Percentiles rank a stretch among this genome's conserved stretches.
Evolutionary conservation across 306 rosid genomes (phyloP).

Genomic region (Quercus dentata): DNA sequence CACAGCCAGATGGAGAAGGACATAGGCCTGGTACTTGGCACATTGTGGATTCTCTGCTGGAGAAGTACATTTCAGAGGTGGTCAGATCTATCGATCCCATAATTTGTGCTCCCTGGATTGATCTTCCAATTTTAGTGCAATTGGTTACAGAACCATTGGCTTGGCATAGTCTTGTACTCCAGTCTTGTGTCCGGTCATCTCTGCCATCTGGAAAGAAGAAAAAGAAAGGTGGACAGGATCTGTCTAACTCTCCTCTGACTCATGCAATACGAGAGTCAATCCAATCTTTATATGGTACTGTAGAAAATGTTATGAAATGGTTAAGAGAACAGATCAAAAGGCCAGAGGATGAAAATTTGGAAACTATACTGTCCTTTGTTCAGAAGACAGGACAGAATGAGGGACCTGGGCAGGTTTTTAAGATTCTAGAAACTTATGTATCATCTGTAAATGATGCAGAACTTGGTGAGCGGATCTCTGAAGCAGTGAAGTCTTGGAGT

Average conservation of each 20-base stretch:
- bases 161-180: constrained; percentile 89
- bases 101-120: constrained; percentile 48
- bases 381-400: constrained; percentile 41
- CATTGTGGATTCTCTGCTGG: constrained; percentile 61
- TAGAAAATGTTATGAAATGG: constrained; percentile 68
- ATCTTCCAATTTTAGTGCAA: constrained; percentile 58
- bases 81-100: constrained; percentile 43
- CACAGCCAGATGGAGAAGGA: constrained; percentile 36
- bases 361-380: constrained; percentile 44
- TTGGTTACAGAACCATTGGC: constrained; percentile 86
- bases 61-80: constrained; percentile 54
- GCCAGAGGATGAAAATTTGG: constrained; percentile 62
- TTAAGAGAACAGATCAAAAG: constrained; percentile 47
- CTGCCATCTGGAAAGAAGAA: constrained; percentile 86
- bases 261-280: constrained; percentile 49
- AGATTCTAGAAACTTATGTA: constrained; percentile 40
- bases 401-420: constrained; percentile 73
- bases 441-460: constrained; percentile 44
- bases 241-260: constrained; percentile 38
- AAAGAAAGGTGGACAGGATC: constrained; percentile 74
- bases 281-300: constrained; percentile 38
- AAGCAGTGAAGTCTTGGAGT: constrained; percentile 72
- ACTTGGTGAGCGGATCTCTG: constrained; percentile 56
- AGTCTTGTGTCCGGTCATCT: constrained; percentile 66
- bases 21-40: constrained; percentile 46